These are phyloP conservation scores for Sextonia rubra DNA, from an alignment of 164 flowering plant species.

Conservation along the genomic window DNA sequence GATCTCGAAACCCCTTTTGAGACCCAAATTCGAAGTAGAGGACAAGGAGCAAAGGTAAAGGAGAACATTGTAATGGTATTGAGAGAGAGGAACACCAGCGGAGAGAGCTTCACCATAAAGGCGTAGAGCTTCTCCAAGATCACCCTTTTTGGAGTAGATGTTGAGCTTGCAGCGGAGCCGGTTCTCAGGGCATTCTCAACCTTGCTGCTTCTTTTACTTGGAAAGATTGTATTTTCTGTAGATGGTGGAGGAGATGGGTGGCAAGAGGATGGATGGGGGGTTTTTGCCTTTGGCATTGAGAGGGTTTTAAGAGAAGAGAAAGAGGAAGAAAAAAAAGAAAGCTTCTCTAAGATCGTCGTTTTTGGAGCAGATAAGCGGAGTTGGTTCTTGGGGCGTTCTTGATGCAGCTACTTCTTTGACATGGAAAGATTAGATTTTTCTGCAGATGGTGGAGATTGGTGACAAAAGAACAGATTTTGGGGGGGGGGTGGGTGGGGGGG, in stretches of 20 bases:
- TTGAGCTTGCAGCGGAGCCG: conserved; percentile 50
- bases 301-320: no score
- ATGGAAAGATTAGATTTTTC: no score
- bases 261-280: no score
- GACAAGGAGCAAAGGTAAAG: conserved; percentile 68
- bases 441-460: no score
- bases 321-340: no score
- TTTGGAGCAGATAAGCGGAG: no score
- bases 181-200: conserved; percentile 50
- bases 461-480: no score
- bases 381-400: no score
- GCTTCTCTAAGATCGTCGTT: no score
- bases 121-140: conserved; percentile 52
- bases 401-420: no score
- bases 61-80: conserved; percentile 62
- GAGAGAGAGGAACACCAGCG: conserved; percentile 30
- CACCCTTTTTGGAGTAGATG: conserved; percentile 57
- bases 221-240: not conserved
- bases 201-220: conserved; percentile 39
- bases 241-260: conserved; percentile 3
- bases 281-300: conserved; percentile 1
- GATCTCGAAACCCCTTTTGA: conserved; percentile 77
- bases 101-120: conserved; percentile 68
- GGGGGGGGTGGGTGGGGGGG: no score
- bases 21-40: conserved; percentile 21